Percentiles rank a stretch among this genome's conserved stretches.
Conservation (phyloP, 352 stramenopile species). For the Pilasporangium apinafurcum region DNA sequence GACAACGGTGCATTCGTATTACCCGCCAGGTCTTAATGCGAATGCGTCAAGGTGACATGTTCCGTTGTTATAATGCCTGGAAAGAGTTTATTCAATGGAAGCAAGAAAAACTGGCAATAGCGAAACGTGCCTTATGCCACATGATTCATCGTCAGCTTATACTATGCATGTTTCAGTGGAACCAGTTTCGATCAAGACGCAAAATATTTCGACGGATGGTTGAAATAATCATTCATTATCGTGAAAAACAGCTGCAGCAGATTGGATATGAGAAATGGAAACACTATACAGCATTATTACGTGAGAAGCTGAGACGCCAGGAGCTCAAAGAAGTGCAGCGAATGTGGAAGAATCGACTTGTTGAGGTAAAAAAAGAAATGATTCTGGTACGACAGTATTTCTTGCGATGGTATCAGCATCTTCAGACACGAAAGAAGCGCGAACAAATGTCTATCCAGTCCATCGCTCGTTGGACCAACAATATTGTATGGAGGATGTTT, state of each 20-base stretch:
- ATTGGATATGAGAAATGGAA: conserved; percentile 16
- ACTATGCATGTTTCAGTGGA: conserved; percentile 13
- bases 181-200: neutral
- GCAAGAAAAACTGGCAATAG: conserved; percentile 14
- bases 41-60: conserved; percentile 26
- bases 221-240: too few relatives aligned
- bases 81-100: conserved; percentile 7
- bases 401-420: conserved; percentile 11
- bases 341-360: conserved; percentile 14
- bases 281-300: conserved; percentile 1
- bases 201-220: neutral
- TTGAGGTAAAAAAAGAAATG: conserved; percentile 13
- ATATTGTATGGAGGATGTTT: conserved; percentile 7
- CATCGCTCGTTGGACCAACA: conserved; percentile 15
- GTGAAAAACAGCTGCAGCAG: too few relatives aligned
- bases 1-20: neutral
- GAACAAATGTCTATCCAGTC: conserved; percentile 10
- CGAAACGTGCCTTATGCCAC: conserved; percentile 17
- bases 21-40: conserved; percentile 1
- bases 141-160: conserved; percentile 22
- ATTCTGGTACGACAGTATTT: conserved; percentile 15
- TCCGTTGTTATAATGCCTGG: conserved; percentile 53
- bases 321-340: conserved; percentile 13
- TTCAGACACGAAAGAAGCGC: neutral
- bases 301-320: conserved; percentile 7